A percentile compares a stretch with the other conserved stretches of the same genome.
Evolutionary conservation across 1,284 basidiomycete genomes (phyloP).

Genomic region (Golubevia sp.): DNA sequence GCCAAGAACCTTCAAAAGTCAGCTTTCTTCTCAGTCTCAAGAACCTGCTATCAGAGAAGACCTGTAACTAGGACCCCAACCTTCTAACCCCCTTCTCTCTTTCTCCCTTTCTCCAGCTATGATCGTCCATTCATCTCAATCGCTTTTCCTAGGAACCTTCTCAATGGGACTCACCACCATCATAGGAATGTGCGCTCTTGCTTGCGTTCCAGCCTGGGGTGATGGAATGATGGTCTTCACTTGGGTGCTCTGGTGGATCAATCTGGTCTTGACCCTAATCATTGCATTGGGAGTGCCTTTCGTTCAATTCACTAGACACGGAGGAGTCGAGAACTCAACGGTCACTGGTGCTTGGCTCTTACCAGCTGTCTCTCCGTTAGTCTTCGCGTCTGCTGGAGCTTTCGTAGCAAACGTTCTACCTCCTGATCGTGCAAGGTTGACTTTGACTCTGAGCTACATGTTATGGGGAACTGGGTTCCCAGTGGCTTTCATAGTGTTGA

Average conservation of each 20-base stretch:
- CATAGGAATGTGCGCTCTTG: constrained; percentile 67
- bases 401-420: constrained; percentile 68
- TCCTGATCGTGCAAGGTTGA: constrained; percentile 66
- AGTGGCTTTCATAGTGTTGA: constrained; percentile 68
- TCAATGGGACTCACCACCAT: constrained; percentile 76
- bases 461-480: constrained; percentile 64
- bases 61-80: too few species aligned
- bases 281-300: constrained; percentile 73
- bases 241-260: constrained; percentile 77
- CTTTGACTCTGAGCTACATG: constrained; percentile 65
- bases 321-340: neutral
- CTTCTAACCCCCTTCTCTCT: too few species aligned
- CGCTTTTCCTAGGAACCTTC: constrained; percentile 72
- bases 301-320: constrained; percentile 64
- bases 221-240: constrained; percentile 68
- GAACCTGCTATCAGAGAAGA: too few species aligned
- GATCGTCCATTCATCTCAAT: constrained; percentile 70
- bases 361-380: constrained; percentile 74
- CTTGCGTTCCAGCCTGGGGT: constrained; percentile 64
- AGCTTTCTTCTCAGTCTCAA: neutral
- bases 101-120: constrained; percentile 61
- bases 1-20: constrained; percentile 66
- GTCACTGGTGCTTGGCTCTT: constrained; percentile 74
- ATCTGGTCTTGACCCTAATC: constrained; percentile 68
- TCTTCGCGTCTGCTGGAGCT: constrained; percentile 72